Conservation (phyloP, 1,284 basidiomycete genomes). For the Termitomyces sp. region DNA sequence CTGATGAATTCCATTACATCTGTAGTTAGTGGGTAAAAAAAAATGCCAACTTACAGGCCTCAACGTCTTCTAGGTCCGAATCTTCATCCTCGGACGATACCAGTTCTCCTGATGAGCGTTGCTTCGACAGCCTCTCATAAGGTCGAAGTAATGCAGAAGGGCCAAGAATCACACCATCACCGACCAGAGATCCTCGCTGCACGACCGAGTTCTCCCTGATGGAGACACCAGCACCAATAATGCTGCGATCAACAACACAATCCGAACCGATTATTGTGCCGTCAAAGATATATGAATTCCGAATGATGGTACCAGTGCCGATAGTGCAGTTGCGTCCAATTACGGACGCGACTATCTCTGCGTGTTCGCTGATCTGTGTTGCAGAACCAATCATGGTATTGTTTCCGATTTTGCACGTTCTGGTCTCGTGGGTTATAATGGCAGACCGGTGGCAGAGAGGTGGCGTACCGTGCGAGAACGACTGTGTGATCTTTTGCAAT, state of each 20-base stretch:
- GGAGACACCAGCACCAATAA: slow-evolving; percentile 71
- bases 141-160: slow-evolving; percentile 64
- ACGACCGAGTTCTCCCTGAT: slow-evolving; percentile 66
- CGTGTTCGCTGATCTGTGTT: slow-evolving; percentile 60
- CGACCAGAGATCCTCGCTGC: slow-evolving; percentile 71
- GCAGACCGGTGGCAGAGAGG: slow-evolving; percentile 3
- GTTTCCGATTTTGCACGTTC: slow-evolving; percentile 78
- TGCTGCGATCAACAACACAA: slow-evolving; percentile 72
- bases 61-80: slow-evolving; percentile 63
- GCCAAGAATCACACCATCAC: slow-evolving; percentile 75
- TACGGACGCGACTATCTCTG: slow-evolving; percentile 64
- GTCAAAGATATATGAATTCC: slow-evolving; percentile 80
- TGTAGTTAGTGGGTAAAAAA: not conserved
- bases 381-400: slow-evolving; percentile 79
- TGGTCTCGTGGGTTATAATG: slow-evolving; percentile 21
- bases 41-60: slow-evolving; percentile 44
- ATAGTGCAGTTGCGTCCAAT: slow-evolving; percentile 74
- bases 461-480: slow-evolving; percentile 62
- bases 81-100: slow-evolving; percentile 32
- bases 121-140: slow-evolving; percentile 69
- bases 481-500: slow-evolving; percentile 74
- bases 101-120: slow-evolving; percentile 32
- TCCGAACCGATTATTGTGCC: slow-evolving; percentile 73
- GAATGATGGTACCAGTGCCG: slow-evolving; percentile 58
- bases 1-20: slow-evolving; percentile 25